These are phyloP conservation scores for Polytrichum commune DNA, from an alignment of 225 moss, liverwort and hornwort genomes.

Conservation along the genomic window DNA sequence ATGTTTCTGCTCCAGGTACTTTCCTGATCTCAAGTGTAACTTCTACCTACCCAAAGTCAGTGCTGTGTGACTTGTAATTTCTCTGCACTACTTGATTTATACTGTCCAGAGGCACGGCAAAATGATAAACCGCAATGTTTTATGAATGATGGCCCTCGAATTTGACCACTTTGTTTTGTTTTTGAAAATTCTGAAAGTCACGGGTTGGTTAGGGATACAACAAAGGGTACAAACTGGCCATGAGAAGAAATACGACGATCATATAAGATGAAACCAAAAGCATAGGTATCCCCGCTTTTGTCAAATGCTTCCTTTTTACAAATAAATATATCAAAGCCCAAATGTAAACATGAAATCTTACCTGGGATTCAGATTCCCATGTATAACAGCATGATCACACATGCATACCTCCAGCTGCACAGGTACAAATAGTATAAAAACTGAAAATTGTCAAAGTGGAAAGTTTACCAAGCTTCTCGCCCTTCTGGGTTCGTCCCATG, in stretches of 20 bases:
- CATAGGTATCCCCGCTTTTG: slow-evolving; percentile 35
- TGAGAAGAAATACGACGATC: slow-evolving; percentile 27
- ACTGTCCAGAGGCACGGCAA: too few relatives aligned
- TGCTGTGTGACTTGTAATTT: not conserved
- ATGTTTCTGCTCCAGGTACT: not conserved
- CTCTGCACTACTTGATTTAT: too few relatives aligned
- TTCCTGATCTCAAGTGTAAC: not conserved
- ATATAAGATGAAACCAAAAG: slow-evolving; percentile 38
- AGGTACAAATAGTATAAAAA: too few relatives aligned
- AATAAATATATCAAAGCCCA: not conserved
- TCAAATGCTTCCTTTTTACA: slow-evolving; percentile 35
- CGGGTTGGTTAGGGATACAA: not conserved
- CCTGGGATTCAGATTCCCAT: slow-evolving; percentile 69
- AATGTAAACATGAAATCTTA: slow-evolving; percentile 11
- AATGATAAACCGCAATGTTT: not conserved
- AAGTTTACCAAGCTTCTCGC: slow-evolving; percentile 71
- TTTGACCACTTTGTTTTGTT: too few relatives aligned
- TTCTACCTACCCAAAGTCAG: not conserved
- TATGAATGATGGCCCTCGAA: not conserved
- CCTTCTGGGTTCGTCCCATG: slow-evolving; percentile 77
- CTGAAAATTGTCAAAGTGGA: not conserved
- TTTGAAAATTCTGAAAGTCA: too few relatives aligned
- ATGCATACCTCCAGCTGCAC: too few relatives aligned
- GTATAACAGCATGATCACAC: slow-evolving; percentile 23
- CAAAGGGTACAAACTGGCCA: not conserved